A percentile compares a stretch with the other conserved stretches of the same genome.
These are phyloP conservation scores for Calonectria crousiana DNA, from an alignment of 2,329 filamentous ascomycete genomes.

Conservation along the genomic window DNA sequence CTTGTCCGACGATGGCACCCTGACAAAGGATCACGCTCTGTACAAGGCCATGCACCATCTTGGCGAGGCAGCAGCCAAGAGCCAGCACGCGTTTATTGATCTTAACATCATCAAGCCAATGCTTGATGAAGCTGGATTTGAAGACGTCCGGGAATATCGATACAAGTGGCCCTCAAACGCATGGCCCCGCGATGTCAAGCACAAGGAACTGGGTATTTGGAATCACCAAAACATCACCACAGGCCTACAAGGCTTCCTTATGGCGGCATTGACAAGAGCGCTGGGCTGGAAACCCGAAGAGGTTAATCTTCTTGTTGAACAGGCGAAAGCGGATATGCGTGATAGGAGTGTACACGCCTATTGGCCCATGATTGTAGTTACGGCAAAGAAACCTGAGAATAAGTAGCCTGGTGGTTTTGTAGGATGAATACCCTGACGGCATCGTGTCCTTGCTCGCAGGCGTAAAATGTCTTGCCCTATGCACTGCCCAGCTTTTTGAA, in stretches of 20 bases:
- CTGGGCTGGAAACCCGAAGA: not conserved
- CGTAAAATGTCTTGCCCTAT: conserved; percentile 34
- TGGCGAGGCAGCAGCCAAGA: conserved; percentile 30
- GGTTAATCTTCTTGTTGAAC: not conserved
- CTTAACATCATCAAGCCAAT: conserved; percentile 15
- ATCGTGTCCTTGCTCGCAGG: conserved; percentile 29
- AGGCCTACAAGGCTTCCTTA: not conserved
- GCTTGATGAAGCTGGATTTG: conserved; percentile 13
- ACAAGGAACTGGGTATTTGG: conserved; percentile 12
- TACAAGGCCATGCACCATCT: conserved; percentile 29
- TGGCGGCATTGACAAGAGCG: not conserved
- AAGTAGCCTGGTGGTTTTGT: not conserved
- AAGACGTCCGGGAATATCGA: not conserved
- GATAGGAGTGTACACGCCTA: not conserved
- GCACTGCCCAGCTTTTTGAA: conserved; percentile 31
- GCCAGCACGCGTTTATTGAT: conserved; percentile 6
- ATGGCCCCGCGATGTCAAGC: conserved; percentile 25
- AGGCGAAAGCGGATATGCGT: not conserved
- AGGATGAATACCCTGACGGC: conserved; percentile 13
- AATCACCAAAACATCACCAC: conserved; percentile 1
- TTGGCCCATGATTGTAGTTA: conserved; percentile 1
- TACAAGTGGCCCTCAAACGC: conserved; percentile 17
- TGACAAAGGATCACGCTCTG: conserved; percentile 30
- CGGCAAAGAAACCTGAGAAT: not conserved
- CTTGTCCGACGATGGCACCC: conserved; percentile 31